Evolutionary conservation across 306 rosid genomes (phyloP).

Genomic region (Sphenostylis stenocarpa): DNA sequence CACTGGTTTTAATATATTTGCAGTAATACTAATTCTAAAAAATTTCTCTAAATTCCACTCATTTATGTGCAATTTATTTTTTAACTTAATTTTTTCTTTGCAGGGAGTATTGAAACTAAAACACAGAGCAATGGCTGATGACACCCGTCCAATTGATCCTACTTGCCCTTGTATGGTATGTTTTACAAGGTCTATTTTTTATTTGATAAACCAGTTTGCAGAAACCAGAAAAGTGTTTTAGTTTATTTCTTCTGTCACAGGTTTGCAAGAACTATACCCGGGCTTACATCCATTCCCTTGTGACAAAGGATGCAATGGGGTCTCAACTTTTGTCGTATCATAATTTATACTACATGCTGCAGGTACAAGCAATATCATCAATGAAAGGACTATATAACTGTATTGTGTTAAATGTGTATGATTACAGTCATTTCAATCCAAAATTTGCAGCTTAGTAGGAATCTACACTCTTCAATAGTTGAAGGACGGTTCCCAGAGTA

Average conservation of each 20-base stretch:
- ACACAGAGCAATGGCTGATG: constrained; percentile 82
- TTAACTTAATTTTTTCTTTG: neutral
- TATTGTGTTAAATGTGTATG: constrained; percentile 6
- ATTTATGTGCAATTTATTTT: neutral
- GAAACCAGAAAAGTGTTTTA: constrained; percentile 23
- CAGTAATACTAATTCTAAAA: neutral
- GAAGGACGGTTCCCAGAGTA: constrained; percentile 84
- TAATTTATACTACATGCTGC: constrained; percentile 88
- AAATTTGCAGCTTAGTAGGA: constrained; percentile 80
- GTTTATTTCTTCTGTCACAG: constrained; percentile 44
- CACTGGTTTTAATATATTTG: constrained; percentile 9
- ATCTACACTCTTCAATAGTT: constrained; percentile 80
- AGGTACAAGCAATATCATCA: constrained; percentile 48
- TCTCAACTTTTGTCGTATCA: constrained; percentile 97
- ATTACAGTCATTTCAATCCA: constrained; percentile 12
- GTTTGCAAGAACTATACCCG: constrained; percentile 90
- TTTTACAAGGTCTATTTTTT: constrained; percentile 14
- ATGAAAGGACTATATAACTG: neutral
- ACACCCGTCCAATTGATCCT: constrained; percentile 91
- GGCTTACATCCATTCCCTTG: constrained; percentile 95
- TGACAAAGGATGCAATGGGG: constrained; percentile 97
- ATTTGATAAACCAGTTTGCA: constrained; percentile 17
- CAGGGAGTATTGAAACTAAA: constrained; percentile 93
- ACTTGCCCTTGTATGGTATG: constrained; percentile 88
- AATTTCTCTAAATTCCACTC: neutral